Base-by-base conservation (phyloP, 768 basidiomycete species). In the Leccinum incarnatum region DNA sequence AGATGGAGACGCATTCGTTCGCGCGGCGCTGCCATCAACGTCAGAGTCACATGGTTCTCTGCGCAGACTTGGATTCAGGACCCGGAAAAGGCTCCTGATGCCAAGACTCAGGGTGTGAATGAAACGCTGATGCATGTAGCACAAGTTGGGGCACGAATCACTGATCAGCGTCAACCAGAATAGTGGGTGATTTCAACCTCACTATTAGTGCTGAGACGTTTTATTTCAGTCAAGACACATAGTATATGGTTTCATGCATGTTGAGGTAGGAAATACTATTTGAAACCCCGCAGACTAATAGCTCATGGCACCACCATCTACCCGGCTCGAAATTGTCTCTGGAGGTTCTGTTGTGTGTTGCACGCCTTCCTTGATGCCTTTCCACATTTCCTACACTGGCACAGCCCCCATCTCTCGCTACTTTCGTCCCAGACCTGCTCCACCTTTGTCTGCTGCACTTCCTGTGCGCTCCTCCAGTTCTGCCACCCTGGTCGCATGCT, bases 331-430 rank as follows among this genome's bases (percentile, higher is more conserved):
- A 59, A 67, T 74, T 36, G 56, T 42, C n/a, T 53, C 64, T 30
- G 57, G 21, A 30, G 25, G 12, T 2, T 51, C 4, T 12, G 60
- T 62, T 63, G 81, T 10, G 68, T 75, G n/a, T 57, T 84, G 82
- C 50, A 76, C 74, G 2, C 90, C 89, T 1, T 80, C 86, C 67
- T 79, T 95, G 30, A 91, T 95, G 89, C 92, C 92, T 5, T 94
- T 95, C 62, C 84, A 88, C 64, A 85, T 93, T 50, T 73, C 78
- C 12, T 84, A 91, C 71, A 77, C 80, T 10, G 92, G 92, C 0
- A 79, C 80, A 19, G 91, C 91, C 1, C 84, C 86, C 5, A 76
- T 93, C 17, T 87, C 87, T 4, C 86, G 87, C 5, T 94, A 86
- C 70, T 85, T 93, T 70, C 81, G 79, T 48, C 77, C 86, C 54